phyloP scores from a whole-genome alignment of 1,284 basidiomycete genomes.

The Ganoderma resinaceum region DNA sequence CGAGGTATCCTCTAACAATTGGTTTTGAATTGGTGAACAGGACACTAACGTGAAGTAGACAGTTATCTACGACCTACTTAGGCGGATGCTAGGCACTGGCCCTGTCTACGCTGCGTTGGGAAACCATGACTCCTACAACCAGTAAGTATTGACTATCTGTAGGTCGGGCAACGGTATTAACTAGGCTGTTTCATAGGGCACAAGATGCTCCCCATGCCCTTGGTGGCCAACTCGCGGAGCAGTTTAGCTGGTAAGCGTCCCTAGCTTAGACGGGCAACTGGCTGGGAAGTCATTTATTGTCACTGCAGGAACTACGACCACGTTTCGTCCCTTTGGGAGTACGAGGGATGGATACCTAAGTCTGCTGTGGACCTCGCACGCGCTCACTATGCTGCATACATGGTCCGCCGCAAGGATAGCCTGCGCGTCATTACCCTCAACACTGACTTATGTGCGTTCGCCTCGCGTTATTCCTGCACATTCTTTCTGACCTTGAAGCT shows the following conservation, averaged over 20 bases:
- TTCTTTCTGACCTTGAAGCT: not conserved
- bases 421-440: constrained; percentile 80
- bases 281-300: too few species aligned
- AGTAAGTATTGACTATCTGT: constrained; percentile 45
- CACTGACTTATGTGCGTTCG: constrained; percentile 71
- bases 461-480: not conserved
- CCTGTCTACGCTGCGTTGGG: constrained; percentile 78
- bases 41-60: constrained; percentile 46
- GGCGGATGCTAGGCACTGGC: constrained; percentile 62
- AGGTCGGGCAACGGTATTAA: too few species aligned
- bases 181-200: constrained; percentile 47
- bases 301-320: constrained; percentile 77
- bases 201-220: constrained; percentile 71
- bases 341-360: constrained; percentile 75
- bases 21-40: not conserved
- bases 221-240: constrained; percentile 56
- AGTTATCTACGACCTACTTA: constrained; percentile 71
- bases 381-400: constrained; percentile 79
- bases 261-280: not conserved
- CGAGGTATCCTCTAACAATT: constrained; percentile 17
- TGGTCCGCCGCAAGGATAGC: constrained; percentile 71
- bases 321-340: constrained; percentile 70
- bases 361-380: constrained; percentile 64
- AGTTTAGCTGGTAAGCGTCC: constrained; percentile 68
- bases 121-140: constrained; percentile 79